Conservation (phyloP, 192 early-diverging fungal genomes). For the Rhizophagus sp. region DNA sequence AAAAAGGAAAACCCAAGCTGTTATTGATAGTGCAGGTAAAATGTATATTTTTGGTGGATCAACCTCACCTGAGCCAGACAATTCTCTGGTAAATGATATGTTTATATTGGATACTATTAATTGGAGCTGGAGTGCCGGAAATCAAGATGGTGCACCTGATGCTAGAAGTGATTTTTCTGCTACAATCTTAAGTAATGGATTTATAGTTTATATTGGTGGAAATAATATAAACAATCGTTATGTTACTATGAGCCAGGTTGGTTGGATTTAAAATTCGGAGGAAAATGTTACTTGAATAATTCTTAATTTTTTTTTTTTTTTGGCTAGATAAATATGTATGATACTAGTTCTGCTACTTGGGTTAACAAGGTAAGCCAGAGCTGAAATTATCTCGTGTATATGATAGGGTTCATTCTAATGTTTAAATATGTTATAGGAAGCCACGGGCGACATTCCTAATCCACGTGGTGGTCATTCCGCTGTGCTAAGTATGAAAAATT, state of each 20-base stretch:
- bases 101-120: not conserved
- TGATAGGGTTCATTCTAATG: not conserved
- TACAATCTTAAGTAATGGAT: not conserved
- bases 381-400: not conserved
- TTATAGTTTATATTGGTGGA: not conserved
- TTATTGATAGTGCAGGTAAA: not conserved
- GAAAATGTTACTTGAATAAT: not conserved
- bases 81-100: not conserved
- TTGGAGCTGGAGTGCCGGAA: not conserved
- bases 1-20: not conserved
- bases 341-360: not conserved
- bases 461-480: not conserved
- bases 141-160: not conserved
- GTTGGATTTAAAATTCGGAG: not conserved
- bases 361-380: not conserved
- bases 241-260: not conserved
- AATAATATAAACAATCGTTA: not conserved
- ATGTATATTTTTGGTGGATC: constrained; percentile 1
- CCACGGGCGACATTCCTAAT: not conserved
- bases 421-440: not conserved
- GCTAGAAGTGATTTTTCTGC: not conserved
- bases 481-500: not conserved
- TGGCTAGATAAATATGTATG: not conserved
- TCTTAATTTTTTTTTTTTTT: not conserved
- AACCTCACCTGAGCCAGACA: not conserved